These are phyloP conservation scores for Eudorina sp. DNA, from an alignment of 139 green algal genomes.

Conservation along the genomic window DNA sequence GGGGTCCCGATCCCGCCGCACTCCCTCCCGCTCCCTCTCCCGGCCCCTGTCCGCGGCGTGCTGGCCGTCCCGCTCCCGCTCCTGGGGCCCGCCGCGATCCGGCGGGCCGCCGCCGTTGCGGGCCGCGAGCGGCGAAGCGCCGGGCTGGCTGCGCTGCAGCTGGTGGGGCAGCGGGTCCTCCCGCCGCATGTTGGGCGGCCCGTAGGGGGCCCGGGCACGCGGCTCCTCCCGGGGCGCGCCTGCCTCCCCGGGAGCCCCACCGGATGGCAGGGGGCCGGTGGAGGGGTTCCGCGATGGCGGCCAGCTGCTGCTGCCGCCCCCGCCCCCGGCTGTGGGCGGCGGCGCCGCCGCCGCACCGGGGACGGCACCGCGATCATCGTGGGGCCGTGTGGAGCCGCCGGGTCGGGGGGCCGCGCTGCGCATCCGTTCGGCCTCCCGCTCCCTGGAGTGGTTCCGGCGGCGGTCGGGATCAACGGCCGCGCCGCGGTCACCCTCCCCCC, in stretches of 20 bases:
- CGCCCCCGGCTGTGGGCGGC: background rate
- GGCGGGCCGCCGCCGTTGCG: background rate
- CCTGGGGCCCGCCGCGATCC: background rate
- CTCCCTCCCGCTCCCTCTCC: background rate
- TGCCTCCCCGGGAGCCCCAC: background rate
- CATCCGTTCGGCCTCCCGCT: too few species aligned
- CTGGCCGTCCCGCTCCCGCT: background rate
- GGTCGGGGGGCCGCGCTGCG: background rate
- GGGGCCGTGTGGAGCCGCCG: background rate
- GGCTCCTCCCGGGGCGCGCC: background rate
- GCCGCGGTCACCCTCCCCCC: too few species aligned
- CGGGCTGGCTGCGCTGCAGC: background rate
- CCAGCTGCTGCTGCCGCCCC: background rate
- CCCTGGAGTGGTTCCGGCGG: too few species aligned
- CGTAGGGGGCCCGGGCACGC: conserved; percentile 2
- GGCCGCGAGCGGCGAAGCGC: background rate
- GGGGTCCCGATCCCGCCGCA: background rate
- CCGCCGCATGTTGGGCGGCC: conserved; percentile 36
- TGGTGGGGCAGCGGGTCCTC: conserved; percentile 1
- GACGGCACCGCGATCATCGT: background rate
- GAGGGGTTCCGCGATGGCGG: background rate
- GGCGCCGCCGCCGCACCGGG: background rate
- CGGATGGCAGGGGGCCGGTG: background rate
- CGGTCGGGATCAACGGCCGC: too few species aligned
- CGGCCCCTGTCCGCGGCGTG: background rate